Evolutionary conservation across 1,284 basidiomycete species (phyloP).

Genomic region (Somion occarium): DNA sequence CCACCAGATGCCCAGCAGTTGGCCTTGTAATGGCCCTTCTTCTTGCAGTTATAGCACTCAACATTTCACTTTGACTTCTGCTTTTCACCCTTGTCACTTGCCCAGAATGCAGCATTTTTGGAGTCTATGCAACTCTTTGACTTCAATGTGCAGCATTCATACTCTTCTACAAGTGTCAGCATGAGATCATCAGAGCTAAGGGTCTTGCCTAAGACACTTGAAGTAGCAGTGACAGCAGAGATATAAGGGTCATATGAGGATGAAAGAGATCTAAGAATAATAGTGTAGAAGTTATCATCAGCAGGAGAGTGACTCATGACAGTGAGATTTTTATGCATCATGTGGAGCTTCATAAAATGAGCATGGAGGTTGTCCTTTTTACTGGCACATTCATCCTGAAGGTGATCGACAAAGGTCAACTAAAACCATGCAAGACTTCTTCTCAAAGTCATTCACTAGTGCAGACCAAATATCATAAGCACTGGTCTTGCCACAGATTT

Average conservation of each 20-base stretch:
- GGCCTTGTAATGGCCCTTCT: conserved; percentile 17
- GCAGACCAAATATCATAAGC: conserved; percentile 15
- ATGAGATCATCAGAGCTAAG: conserved; percentile 15
- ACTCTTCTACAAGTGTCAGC: conserved; percentile 12
- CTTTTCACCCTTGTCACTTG: conserved; percentile 6
- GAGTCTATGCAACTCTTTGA: conserved; percentile 3
- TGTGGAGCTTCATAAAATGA: conserved; percentile 16
- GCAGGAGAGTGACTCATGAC: conserved; percentile 14
- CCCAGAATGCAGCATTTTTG: conserved; percentile 7
- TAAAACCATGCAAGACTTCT: conserved; percentile 15
- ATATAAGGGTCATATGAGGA: conserved; percentile 13
- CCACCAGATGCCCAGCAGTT: conserved; percentile 26
- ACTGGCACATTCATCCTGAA: conserved; percentile 14
- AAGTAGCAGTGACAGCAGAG: conserved; percentile 7
- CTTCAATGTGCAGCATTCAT: conserved; percentile 10
- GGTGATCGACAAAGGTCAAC: conserved; percentile 17
- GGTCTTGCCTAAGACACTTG: conserved; percentile 2
- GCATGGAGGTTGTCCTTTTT: conserved; percentile 16
- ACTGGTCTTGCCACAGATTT: background rate
- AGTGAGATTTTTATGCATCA: conserved; percentile 17
- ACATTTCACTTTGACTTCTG: conserved; percentile 8
- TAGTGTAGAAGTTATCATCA: conserved; percentile 14
- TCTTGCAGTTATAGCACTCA: conserved; percentile 22
- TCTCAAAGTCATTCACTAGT: conserved; percentile 12
- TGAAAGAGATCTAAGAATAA: conserved; percentile 16